phyloP scores from a whole-genome alignment of 1,139 yeast genomes.

The Yueomyces sp. region DNA sequence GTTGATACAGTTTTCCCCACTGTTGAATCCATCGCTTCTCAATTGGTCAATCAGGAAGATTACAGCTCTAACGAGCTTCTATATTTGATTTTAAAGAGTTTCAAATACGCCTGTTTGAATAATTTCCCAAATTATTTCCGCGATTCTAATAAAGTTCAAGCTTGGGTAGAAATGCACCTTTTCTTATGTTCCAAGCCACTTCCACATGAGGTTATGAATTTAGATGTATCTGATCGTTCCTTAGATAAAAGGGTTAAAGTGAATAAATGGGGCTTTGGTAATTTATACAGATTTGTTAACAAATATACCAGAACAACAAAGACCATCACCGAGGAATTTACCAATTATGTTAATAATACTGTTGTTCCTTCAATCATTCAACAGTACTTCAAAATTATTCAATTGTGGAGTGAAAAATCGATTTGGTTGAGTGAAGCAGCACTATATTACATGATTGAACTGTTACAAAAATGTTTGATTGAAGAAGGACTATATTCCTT shows the following conservation, averaged over 20 bases:
- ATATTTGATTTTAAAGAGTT: conserved; percentile 49
- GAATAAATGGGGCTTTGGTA: conserved; percentile 65
- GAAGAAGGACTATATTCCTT: conserved; percentile 40
- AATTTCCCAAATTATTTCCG: conserved; percentile 45
- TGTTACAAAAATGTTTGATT: conserved; percentile 48
- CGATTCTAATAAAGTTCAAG: conserved; percentile 35
- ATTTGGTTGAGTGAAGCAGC: conserved; percentile 51
- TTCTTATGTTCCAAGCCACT: conserved; percentile 44
- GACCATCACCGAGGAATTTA: conserved; percentile 31
- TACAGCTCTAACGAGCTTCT: conserved; percentile 40
- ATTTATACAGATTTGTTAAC: conserved; percentile 39
- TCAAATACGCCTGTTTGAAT: conserved; percentile 48
- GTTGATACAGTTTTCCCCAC: conserved; percentile 41
- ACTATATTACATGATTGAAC: conserved; percentile 48
- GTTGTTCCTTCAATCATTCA: conserved; percentile 51
- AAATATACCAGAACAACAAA: conserved; percentile 28
- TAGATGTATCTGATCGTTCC: conserved; percentile 41
- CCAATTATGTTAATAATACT: conserved; percentile 33
- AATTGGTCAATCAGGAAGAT: conserved; percentile 28
- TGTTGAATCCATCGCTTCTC: conserved; percentile 37
- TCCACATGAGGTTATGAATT: conserved; percentile 40
- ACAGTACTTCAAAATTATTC: conserved; percentile 47
- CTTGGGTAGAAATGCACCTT: conserved; percentile 55
- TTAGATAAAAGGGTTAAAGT: conserved; percentile 44
- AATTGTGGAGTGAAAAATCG: conserved; percentile 40